phyloP scores from a whole-genome alignment of 139 green algal genomes.

The Tetradesmus obliquus region DNA sequence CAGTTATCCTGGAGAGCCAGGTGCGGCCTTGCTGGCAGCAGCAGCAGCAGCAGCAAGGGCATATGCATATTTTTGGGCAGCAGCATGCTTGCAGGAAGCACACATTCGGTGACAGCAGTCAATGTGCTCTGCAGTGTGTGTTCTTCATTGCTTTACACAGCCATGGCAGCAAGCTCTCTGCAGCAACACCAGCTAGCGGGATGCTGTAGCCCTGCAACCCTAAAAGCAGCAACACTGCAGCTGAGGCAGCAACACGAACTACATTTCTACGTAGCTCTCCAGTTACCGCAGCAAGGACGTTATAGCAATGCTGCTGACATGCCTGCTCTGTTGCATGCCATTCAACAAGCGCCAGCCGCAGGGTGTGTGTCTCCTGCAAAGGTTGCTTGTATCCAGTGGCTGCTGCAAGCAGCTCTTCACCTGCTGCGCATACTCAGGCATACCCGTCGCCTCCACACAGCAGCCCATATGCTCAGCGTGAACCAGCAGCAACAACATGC shows the following conservation, averaged over 20 bases:
- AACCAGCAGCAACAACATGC: too few relatives aligned
- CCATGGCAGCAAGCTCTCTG: too few relatives aligned
- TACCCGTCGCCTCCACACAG: neutral
- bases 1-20: conserved; percentile 34
- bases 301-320: too few relatives aligned
- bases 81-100: neutral
- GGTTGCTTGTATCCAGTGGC: neutral
- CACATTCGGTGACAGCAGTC: too few relatives aligned
- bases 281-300: too few relatives aligned
- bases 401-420: neutral
- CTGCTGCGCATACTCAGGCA: neutral
- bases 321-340: neutral
- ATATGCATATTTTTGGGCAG: neutral
- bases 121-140: too few relatives aligned
- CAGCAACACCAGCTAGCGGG: too few relatives aligned
- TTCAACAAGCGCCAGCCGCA: neutral
- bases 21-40: neutral
- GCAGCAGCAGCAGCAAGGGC: neutral
- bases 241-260: too few relatives aligned
- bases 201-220: neutral
- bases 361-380: neutral
- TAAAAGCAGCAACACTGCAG: neutral
- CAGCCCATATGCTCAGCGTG: neutral
- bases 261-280: too few relatives aligned
- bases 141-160: too few relatives aligned